phyloP scores from a whole-genome alignment of 2,329 filamentous ascomycete genomes.

The Diaporthe aspalathi region DNA sequence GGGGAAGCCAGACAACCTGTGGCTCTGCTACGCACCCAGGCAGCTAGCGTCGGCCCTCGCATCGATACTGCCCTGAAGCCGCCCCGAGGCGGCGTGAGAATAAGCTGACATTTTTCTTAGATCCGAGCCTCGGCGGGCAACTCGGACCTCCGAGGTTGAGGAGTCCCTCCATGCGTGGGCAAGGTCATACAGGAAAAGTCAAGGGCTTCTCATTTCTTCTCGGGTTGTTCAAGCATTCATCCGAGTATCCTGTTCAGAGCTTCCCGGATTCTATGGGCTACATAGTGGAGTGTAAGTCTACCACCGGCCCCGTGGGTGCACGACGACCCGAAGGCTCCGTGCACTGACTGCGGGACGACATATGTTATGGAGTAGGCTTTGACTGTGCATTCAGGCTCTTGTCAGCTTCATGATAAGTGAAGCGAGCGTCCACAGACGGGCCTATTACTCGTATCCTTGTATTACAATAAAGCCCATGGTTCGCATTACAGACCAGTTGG shows the following conservation, averaged over 20 bases:
- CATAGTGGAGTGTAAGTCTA: not conserved
- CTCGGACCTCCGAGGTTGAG: slow-evolving; percentile 10
- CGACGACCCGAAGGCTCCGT: not conserved
- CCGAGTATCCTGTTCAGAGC: not conserved
- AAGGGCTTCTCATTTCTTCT: no score
- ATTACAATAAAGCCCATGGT: not conserved
- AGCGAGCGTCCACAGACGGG: not conserved
- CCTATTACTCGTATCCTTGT: no score
- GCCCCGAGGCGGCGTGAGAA: not conserved
- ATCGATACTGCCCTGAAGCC: not conserved
- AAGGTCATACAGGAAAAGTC: not conserved
- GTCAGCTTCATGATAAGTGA: not conserved
- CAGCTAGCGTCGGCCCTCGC: not conserved
- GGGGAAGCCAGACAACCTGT: no score
- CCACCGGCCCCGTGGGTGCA: no score
- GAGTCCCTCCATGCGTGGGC: no score
- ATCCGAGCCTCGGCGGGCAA: slow-evolving; percentile 3
- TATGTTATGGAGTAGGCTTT: no score
- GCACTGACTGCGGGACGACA: not conserved
- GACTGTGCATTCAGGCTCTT: not conserved
- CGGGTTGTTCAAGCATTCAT: not conserved
- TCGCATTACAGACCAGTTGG: not conserved
- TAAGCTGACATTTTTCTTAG: not conserved
- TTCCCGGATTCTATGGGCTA: not conserved
- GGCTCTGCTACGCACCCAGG: not conserved